Conservation (phyloP, 2,329 filamentous ascomycete species). For the Ascochyta pisi region DNA sequence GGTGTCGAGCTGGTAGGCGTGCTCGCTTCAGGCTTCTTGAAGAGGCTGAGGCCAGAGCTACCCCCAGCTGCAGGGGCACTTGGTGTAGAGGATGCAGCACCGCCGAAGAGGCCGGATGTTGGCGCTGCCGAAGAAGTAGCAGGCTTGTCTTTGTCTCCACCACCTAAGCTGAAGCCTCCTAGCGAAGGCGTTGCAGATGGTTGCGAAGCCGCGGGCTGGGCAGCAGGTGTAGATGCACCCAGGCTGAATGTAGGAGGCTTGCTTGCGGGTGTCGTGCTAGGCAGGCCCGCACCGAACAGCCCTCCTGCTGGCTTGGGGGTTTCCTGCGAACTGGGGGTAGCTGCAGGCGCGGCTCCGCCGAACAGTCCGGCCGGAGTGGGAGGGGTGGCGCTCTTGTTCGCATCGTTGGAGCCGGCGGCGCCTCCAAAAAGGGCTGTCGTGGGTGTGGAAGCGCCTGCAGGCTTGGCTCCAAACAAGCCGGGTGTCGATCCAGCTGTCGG, state of each 20-base stretch:
- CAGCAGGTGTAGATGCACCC: constrained; percentile 32
- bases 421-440: constrained; percentile 27
- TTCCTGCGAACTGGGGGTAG: constrained; percentile 43
- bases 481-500: constrained; percentile 35
- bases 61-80: constrained; percentile 21
- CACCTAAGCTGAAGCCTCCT: constrained; percentile 29
- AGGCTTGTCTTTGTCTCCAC: constrained; percentile 24
- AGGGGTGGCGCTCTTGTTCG: constrained; percentile 40
- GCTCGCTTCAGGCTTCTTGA: constrained; percentile 23
- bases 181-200: constrained; percentile 25
- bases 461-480: constrained; percentile 39
- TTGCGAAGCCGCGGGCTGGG: constrained; percentile 34
- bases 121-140: constrained; percentile 34
- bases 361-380: constrained; percentile 31
- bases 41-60: constrained; percentile 23
- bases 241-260: constrained; percentile 38
- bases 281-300: constrained; percentile 35
- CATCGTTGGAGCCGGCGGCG: constrained; percentile 37
- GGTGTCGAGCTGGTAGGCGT: constrained; percentile 28
- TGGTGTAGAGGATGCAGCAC: constrained; percentile 20
- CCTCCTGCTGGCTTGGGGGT: constrained; percentile 40
- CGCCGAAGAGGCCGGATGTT: constrained; percentile 28
- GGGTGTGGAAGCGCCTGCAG: constrained; percentile 30
- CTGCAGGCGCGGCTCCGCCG: constrained; percentile 31
- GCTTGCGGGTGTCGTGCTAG: constrained; percentile 39